phyloP scores from a whole-genome alignment of 2,329 filamentous ascomycete species.

The Pyrenochaeta sp. region DNA sequence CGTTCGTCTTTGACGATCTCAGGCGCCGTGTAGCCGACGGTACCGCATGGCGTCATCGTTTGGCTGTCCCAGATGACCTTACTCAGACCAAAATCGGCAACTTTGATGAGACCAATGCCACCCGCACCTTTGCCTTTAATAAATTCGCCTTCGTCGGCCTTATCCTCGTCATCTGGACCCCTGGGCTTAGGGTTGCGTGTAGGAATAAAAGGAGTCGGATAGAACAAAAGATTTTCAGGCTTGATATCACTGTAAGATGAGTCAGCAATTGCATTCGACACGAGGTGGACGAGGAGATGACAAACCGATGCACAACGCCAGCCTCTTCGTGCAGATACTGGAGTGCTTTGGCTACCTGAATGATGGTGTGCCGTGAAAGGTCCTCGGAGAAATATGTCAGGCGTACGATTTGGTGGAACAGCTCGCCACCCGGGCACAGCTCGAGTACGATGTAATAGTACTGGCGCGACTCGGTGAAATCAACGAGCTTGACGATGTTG shows the following conservation, averaged over 20 bases:
- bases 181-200: slow-evolving; percentile 81
- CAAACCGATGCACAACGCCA: slow-evolving; percentile 95
- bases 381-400: slow-evolving; percentile 99
- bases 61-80: slow-evolving; percentile 98
- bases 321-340: slow-evolving; percentile 94
- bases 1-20: slow-evolving; percentile 99
- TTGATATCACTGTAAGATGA: slow-evolving; percentile 82
- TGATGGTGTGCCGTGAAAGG: slow-evolving; percentile 90
- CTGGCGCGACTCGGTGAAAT: slow-evolving; percentile 91
- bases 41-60: slow-evolving; percentile 99
- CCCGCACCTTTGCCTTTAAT: slow-evolving; percentile 80
- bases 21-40: slow-evolving; percentile 95
- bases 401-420: slow-evolving; percentile 98
- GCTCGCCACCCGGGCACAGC: slow-evolving; percentile 90
- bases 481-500: slow-evolving; percentile 91
- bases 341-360: slow-evolving; percentile 91
- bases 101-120: slow-evolving; percentile 94
- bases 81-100: slow-evolving; percentile 96
- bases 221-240: slow-evolving; percentile 95
- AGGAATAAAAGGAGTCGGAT: slow-evolving; percentile 81
- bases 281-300: slow-evolving; percentile 9
- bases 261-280: slow-evolving; percentile 40
- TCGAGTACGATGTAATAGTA: slow-evolving; percentile 99
- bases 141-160: slow-evolving; percentile 95
- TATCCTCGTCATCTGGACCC: slow-evolving; percentile 92